phyloP scores from a whole-genome alignment of 2,329 filamentous ascomycete genomes.

The Thielaviopsis punctulata region DNA sequence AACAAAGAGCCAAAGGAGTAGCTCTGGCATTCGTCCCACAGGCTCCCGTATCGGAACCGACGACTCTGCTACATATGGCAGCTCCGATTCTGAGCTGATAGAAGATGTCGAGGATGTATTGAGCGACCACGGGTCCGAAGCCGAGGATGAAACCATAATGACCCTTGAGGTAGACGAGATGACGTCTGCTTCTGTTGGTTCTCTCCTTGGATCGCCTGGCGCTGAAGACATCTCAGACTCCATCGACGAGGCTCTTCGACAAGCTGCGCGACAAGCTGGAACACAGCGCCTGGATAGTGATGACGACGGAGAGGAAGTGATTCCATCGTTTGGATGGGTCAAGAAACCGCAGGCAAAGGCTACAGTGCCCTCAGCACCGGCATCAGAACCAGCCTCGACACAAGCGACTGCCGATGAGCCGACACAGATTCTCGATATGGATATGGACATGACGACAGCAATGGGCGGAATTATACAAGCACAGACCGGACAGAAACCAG shows the following conservation, averaged over 20 bases:
- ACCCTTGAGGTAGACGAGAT: slow-evolving; percentile 66
- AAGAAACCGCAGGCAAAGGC: slow-evolving; percentile 29
- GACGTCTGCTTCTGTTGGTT: slow-evolving; percentile 49
- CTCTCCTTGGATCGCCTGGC: slow-evolving; percentile 39
- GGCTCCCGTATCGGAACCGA: slow-evolving; percentile 49
- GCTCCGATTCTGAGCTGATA: slow-evolving; percentile 33
- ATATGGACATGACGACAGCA: slow-evolving; percentile 39
- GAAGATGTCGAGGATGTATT: slow-evolving; percentile 37
- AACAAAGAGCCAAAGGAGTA: slow-evolving; percentile 48
- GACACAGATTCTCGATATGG: slow-evolving; percentile 23
- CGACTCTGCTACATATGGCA: slow-evolving; percentile 61
- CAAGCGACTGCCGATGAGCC: background rate
- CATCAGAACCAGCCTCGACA: slow-evolving; percentile 11
- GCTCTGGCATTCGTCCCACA: slow-evolving; percentile 29
- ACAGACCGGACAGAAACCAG: slow-evolving; percentile 12
- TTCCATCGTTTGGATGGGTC: slow-evolving; percentile 60
- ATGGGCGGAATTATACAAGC: slow-evolving; percentile 29
- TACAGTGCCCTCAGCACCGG: background rate
- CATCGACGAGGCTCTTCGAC: slow-evolving; percentile 59
- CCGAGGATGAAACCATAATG: slow-evolving; percentile 65
- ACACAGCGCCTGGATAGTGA: slow-evolving; percentile 49
- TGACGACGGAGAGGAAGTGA: slow-evolving; percentile 48
- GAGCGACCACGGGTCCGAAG: slow-evolving; percentile 37
- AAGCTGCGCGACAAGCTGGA: slow-evolving; percentile 59
- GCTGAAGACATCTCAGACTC: slow-evolving; percentile 48